phyloP scores from a whole-genome alignment of 768 basidiomycete genomes.

The Steccherinum ochraceum region DNA sequence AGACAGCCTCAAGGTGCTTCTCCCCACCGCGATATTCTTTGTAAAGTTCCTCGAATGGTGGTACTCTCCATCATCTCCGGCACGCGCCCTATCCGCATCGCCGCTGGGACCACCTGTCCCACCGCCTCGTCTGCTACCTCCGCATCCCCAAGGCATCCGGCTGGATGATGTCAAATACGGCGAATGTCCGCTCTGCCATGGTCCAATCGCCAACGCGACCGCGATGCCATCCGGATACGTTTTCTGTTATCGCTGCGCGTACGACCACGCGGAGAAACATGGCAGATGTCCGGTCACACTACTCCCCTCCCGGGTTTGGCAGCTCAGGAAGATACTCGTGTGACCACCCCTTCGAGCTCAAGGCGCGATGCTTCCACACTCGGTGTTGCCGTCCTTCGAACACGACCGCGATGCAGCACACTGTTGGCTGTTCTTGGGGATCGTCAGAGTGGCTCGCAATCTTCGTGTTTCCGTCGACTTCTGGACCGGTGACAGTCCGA shows the following conservation, averaged over 20 bases:
- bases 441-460: too few species aligned
- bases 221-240: constrained; percentile 91
- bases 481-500: too few species aligned
- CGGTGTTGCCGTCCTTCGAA: too few species aligned
- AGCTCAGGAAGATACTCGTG: constrained; percentile 81
- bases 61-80: constrained; percentile 92
- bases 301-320: constrained; percentile 67
- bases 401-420: too few species aligned
- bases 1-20: constrained; percentile 71
- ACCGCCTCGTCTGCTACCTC: constrained; percentile 69
- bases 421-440: too few species aligned
- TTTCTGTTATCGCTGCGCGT: constrained; percentile 89
- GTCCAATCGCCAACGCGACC: constrained; percentile 76
- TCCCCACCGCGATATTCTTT: constrained; percentile 89
- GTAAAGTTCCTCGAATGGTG: constrained; percentile 99
- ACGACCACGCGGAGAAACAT: constrained; percentile 72
- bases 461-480: too few species aligned
- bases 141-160: constrained; percentile 66
- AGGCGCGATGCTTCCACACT: too few species aligned
- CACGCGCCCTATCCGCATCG: constrained; percentile 59
- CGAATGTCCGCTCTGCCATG: constrained; percentile 76
- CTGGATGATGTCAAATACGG: constrained; percentile 66
- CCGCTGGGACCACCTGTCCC: constrained; percentile 64
- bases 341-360: too few species aligned
- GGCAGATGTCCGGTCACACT: constrained; percentile 87